These are phyloP conservation scores for Erodium maritimum DNA, from an alignment of 345 rosid genomes.

Conservation along the genomic window DNA sequence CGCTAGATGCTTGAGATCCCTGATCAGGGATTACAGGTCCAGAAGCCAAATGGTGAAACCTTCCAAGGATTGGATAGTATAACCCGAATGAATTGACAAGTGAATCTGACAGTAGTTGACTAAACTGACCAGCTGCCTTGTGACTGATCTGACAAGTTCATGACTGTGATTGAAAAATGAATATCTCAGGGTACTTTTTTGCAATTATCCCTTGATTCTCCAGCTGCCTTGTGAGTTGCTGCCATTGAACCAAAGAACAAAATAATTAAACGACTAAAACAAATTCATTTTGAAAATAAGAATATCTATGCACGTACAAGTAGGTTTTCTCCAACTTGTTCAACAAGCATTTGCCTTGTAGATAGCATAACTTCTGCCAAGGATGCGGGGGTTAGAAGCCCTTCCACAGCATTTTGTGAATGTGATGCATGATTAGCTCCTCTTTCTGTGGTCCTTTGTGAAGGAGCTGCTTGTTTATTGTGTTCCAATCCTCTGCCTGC, in stretches of 20 bases:
- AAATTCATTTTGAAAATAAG: too few species aligned
- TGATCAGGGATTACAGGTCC: slow-evolving; percentile 9
- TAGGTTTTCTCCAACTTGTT: slow-evolving; percentile 47
- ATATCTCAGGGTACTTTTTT: slow-evolving; percentile 36
- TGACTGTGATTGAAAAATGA: slow-evolving; percentile 44
- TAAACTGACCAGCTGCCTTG: slow-evolving; percentile 50
- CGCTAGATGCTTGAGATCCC: slow-evolving; percentile 28
- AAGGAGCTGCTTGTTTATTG: slow-evolving; percentile 15
- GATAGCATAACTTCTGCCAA: slow-evolving; percentile 50
- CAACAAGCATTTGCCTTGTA: slow-evolving; percentile 45
- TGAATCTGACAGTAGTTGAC: slow-evolving; percentile 45
- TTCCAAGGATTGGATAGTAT: slow-evolving; percentile 41
- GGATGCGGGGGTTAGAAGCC: slow-evolving; percentile 63
- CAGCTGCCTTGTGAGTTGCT: slow-evolving; percentile 48
- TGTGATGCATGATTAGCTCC: slow-evolving; percentile 22
- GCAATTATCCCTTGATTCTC: slow-evolving; percentile 41
- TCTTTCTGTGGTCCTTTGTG: slow-evolving; percentile 19
- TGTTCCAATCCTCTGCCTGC: slow-evolving; percentile 34
- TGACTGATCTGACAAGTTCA: slow-evolving; percentile 68
- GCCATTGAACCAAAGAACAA: slow-evolving; percentile 11
- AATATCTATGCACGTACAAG: slow-evolving; percentile 17
- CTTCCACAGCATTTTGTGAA: slow-evolving; percentile 22
- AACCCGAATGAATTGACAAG: slow-evolving; percentile 30
- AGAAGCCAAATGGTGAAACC: slow-evolving; percentile 35
- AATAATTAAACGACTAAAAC: background rate